Evolutionary conservation across 169 alveolate genomes (phyloP), one percentile per base, ranked within the genome.

Genomic region (Plasmodium vinckei): DNA sequence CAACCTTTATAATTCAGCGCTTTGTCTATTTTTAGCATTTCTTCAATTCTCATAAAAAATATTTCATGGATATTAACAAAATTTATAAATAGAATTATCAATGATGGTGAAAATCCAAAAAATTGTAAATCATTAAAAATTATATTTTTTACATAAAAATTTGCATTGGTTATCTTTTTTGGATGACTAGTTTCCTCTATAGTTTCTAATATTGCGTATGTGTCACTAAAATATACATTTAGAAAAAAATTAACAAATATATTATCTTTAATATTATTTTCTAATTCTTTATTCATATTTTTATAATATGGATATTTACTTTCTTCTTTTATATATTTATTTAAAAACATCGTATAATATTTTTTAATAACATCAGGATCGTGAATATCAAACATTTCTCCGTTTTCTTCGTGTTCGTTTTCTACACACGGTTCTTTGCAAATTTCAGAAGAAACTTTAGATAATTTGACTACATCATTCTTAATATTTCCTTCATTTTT

Each of bases 231-330:
- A 70, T 69, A 86, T 86, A 86, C 47, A 63, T 53, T 51, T 21
- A 86, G 51, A 73, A 86, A 86, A 53, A 86, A 69, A 70, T 21
- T 68, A 51, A 86, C 23, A 70, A 70, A 86, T 57, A 86, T 17
- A 57, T 86, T 71, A 10, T 70, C 49, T 25, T 65, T 57, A 5
- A 70, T 33, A 59, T 69, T 86, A 59, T 82, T 47, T 3, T 15
- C 25, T 25, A 82, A 53, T 9, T 67, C 54, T 21, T 65, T 21
- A 57, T 82, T 65, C 60, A 82, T 9, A 46, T n/a, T 25, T 25
- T 9, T 17, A 42, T 47, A 17, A 9, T 25, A 65, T 10, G 68
- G 49, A 33, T 12, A 46, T 25, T 39, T n/a, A 9, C n/a, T 17
- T 47, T 65, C 72, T 56, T 67, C 72, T 44, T 82, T 82, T 67